Evolutionary conservation across 371 early-diverging fungal genomes (phyloP).

Genomic region (Rhizopus stolonifer): DNA sequence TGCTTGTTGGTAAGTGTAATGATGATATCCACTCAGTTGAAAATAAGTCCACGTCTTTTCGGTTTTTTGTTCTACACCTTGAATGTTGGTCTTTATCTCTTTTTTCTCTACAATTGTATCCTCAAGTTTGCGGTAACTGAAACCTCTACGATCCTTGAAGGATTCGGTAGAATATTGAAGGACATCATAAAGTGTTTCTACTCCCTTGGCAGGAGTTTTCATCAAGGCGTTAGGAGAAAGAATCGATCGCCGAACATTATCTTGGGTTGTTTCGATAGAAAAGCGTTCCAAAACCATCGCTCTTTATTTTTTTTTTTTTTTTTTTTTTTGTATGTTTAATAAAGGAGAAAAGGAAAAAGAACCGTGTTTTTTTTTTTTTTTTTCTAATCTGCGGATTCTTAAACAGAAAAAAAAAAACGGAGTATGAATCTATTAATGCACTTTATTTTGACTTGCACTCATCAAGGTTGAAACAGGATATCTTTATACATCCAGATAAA

Average conservation of each 20-base stretch:
- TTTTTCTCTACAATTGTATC: slow-evolving; percentile 73
- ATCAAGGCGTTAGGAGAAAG: slow-evolving; percentile 55
- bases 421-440: too few relatives aligned
- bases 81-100: slow-evolving; percentile 64
- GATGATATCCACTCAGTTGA: slow-evolving; percentile 68
- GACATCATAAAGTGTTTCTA: slow-evolving; percentile 71
- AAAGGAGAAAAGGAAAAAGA: too few relatives aligned
- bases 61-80: slow-evolving; percentile 63
- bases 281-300: slow-evolving; percentile 12
- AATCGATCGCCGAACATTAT: slow-evolving; percentile 51
- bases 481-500: too few relatives aligned
- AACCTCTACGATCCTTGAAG: slow-evolving; percentile 51
- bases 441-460: too few relatives aligned
- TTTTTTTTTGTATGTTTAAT: too few relatives aligned
- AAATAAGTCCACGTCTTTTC: slow-evolving; percentile 82
- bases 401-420: too few relatives aligned
- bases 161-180: slow-evolving; percentile 50
- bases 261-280: slow-evolving; percentile 40
- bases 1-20: slow-evolving; percentile 68
- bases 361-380: too few relatives aligned
- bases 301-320: too few relatives aligned
- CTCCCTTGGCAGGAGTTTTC: slow-evolving; percentile 50
- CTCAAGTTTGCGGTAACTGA: slow-evolving; percentile 70
- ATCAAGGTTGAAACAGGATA: too few relatives aligned
- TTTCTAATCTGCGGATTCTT: too few relatives aligned